Conservation (phyloP, 2,329 filamentous ascomycete genomes). For the Pseudogymnoascus sp. region DNA sequence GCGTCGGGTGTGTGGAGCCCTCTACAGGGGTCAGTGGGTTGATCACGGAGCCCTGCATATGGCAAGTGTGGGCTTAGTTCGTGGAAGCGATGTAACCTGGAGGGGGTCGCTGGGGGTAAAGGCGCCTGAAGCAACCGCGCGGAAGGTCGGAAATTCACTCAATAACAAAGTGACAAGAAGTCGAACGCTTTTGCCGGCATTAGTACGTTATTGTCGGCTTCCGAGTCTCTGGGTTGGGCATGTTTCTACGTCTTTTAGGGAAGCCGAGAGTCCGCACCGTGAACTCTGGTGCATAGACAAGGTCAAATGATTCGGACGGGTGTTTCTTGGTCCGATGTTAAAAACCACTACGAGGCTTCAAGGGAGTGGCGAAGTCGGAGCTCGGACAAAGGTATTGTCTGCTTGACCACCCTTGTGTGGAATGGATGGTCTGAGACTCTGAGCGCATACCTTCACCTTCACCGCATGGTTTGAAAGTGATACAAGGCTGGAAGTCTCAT, state of each 20-base stretch:
- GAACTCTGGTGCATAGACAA: background rate
- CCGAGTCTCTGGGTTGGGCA: background rate
- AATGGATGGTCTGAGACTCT: background rate
- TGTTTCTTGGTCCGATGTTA: background rate
- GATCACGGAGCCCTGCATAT: slow-evolving; percentile 7
- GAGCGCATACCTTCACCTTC: background rate
- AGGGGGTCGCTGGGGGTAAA: background rate
- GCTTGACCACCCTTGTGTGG: background rate
- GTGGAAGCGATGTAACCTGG: background rate
- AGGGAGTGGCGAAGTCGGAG: background rate
- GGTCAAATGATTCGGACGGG: background rate
- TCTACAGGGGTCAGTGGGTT: background rate
- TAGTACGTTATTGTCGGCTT: background rate
- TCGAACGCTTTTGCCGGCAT: background rate
- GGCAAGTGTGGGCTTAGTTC: background rate
- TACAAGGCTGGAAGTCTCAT: background rate
- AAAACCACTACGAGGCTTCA: background rate
- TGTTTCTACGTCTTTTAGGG: background rate
- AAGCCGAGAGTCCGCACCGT: background rate
- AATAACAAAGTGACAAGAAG: background rate
- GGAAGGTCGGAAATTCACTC: slow-evolving; percentile 3
- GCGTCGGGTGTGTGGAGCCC: background rate
- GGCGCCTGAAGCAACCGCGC: slow-evolving; percentile 6
- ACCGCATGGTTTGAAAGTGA: background rate
- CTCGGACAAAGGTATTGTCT: background rate